Conservation (phyloP, 768 basidiomycete species). For the Lentinula lateritia region DNA sequence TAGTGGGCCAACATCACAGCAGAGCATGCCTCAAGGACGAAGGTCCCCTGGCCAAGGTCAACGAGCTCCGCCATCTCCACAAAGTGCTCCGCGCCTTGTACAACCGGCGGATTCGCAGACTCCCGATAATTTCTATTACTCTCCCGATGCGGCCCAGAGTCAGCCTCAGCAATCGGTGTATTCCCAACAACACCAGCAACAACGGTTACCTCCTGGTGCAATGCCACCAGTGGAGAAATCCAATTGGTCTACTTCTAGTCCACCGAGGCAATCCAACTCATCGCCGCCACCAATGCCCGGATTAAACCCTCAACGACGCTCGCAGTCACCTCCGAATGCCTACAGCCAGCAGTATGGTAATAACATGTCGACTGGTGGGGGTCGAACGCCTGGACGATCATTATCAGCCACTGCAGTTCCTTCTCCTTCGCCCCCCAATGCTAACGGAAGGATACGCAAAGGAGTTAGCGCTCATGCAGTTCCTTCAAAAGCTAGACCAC, state of each 20-base stretch:
- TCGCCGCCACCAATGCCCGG: slow-evolving; percentile 21
- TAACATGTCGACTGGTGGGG: slow-evolving; percentile 15
- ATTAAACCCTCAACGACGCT: slow-evolving; percentile 31
- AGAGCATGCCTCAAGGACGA: slow-evolving; percentile 22
- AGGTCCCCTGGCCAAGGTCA: slow-evolving; percentile 22
- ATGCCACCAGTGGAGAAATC: slow-evolving; percentile 50
- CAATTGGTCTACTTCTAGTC: slow-evolving; percentile 10
- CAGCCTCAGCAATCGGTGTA: slow-evolving; percentile 9
- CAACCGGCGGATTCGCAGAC: slow-evolving; percentile 13
- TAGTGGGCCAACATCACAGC: slow-evolving; percentile 17
- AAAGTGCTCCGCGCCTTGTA: slow-evolving; percentile 20
- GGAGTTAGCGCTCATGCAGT: slow-evolving; percentile 61
- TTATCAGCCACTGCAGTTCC: slow-evolving; percentile 59
- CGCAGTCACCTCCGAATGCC: slow-evolving; percentile 49
- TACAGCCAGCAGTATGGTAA: slow-evolving; percentile 17
- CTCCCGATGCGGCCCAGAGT: slow-evolving; percentile 19
- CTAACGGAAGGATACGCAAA: slow-evolving; percentile 52
- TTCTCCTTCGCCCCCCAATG: slow-evolving; percentile 19
- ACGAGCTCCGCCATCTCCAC: slow-evolving; percentile 14
- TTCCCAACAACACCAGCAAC: slow-evolving; percentile 20
- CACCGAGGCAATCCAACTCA: slow-evolving; percentile 12
- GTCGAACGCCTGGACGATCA: slow-evolving; percentile 58
- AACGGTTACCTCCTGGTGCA: slow-evolving; percentile 53
- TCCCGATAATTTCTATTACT: slow-evolving; percentile 33
- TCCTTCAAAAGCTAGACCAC: slow-evolving; percentile 31